phyloP scores from a whole-genome alignment of 805 yeast species.

The Barnettozyma siamensis region DNA sequence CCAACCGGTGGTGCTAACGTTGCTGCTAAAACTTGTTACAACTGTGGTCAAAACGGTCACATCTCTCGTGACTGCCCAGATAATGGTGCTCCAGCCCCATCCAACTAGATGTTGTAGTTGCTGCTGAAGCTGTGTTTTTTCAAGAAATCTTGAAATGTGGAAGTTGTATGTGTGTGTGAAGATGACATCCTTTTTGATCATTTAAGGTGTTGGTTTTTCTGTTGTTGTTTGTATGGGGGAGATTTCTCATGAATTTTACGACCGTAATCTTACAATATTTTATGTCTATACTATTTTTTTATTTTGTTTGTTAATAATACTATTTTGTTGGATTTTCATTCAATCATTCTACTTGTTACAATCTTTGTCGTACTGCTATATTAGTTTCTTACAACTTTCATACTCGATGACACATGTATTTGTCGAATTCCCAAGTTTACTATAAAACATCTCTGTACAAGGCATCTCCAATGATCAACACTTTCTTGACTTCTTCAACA shows the following conservation, averaged over 20 bases:
- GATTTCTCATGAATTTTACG: constrained; percentile 15
- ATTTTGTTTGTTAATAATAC: background rate
- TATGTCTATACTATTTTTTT: background rate
- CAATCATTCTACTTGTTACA: too few species aligned
- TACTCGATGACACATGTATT: too few species aligned
- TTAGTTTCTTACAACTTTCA: too few species aligned
- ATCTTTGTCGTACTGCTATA: too few species aligned
- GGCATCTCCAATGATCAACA: constrained; percentile 65
- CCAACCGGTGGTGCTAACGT: constrained; percentile 44
- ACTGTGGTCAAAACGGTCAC: constrained; percentile 64
- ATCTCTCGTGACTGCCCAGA: constrained; percentile 68
- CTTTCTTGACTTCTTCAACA: constrained; percentile 52
- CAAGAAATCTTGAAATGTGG: too few species aligned
- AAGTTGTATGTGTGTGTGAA: too few species aligned
- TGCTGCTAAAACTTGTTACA: constrained; percentile 34
- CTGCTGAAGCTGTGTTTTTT: too few species aligned
- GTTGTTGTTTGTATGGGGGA: constrained; percentile 8
- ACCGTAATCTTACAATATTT: constrained; percentile 5
- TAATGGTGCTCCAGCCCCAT: background rate
- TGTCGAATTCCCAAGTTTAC: too few species aligned
- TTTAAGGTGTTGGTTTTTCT: constrained; percentile 7
- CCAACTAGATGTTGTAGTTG: too few species aligned
- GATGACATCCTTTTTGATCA: too few species aligned
- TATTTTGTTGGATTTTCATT: background rate
- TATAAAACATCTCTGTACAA: constrained; percentile 39